These are phyloP conservation scores for Protostelium mycophagum DNA, from an alignment of 78 protist species.

Conservation along the genomic window DNA sequence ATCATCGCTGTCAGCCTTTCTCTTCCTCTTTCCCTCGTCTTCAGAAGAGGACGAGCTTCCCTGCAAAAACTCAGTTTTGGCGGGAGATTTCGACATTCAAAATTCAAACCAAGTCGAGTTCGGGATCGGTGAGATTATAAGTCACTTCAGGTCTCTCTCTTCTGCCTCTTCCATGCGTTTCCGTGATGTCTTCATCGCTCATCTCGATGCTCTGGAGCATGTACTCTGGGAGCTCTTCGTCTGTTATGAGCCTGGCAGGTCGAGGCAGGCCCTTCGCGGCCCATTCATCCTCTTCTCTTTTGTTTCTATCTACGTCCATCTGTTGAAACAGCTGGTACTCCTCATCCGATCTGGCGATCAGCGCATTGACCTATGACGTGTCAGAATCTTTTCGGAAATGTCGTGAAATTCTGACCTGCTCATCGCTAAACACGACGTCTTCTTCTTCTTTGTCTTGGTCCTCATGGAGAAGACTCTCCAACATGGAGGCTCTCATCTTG, in stretches of 20 bases:
- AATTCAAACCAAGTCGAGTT: not conserved
- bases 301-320: conserved; percentile 44
- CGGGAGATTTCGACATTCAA: no score
- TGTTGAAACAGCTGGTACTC: conserved; percentile 49
- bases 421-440: not conserved
- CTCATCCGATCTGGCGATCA: conserved; percentile 55
- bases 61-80: no score
- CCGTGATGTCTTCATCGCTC: conserved; percentile 21
- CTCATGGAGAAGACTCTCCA: conserved; percentile 60
- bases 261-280: conserved; percentile 14
- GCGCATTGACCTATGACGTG: conserved; percentile 32
- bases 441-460: conserved; percentile 12
- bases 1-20: no score
- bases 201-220: conserved; percentile 21
- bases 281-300: conserved; percentile 18
- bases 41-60: not conserved
- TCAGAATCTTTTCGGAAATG: not conserved
- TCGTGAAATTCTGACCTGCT: not conserved
- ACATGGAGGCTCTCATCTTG: conserved; percentile 34
- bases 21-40: not conserved
- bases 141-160: not conserved
- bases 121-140: not conserved
- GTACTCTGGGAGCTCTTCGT: conserved; percentile 42
- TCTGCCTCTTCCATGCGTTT: not conserved
- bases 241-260: conserved; percentile 22